A percentile compares a stretch with the other conserved stretches of the same genome.
These are phyloP conservation scores for Gossypium trilobum DNA, from an alignment of 441 rosid genomes.

Conservation along the genomic window DNA sequence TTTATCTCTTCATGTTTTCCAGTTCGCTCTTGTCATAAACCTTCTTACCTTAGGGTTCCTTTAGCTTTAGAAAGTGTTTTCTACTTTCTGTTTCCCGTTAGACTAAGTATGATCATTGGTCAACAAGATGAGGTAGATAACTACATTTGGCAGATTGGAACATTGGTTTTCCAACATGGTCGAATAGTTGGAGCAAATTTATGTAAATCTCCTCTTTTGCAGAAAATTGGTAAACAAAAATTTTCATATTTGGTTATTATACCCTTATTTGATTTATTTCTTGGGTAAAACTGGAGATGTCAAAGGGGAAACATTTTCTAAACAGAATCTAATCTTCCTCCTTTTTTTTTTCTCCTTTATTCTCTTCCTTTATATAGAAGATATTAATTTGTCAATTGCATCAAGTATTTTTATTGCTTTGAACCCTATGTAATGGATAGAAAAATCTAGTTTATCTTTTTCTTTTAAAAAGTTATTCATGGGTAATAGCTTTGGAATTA, in stretches of 20 bases:
- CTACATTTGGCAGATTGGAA: background rate
- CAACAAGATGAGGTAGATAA: background rate
- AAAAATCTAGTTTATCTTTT: background rate
- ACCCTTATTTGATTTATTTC: background rate
- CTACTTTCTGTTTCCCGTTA: background rate
- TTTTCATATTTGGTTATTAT: background rate
- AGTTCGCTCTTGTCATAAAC: background rate
- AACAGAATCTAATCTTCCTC: background rate
- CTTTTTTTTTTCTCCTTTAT: background rate
- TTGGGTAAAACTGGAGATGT: background rate
- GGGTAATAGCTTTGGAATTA: background rate
- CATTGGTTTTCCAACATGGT: background rate
- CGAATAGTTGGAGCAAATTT: background rate
- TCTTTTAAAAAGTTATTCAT: background rate
- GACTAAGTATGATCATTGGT: background rate
- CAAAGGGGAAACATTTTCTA: conserved; percentile 7
- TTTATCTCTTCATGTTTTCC: background rate
- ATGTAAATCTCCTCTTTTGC: background rate
- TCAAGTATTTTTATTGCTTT: background rate
- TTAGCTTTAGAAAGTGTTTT: background rate
- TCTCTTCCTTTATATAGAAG: background rate
- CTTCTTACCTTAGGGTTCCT: background rate
- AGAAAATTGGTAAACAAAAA: background rate
- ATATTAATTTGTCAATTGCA: background rate
- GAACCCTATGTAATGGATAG: background rate